Evolutionary conservation across 257 asterid genomes (phyloP).

Genomic region (Salvia rosmarinus): DNA sequence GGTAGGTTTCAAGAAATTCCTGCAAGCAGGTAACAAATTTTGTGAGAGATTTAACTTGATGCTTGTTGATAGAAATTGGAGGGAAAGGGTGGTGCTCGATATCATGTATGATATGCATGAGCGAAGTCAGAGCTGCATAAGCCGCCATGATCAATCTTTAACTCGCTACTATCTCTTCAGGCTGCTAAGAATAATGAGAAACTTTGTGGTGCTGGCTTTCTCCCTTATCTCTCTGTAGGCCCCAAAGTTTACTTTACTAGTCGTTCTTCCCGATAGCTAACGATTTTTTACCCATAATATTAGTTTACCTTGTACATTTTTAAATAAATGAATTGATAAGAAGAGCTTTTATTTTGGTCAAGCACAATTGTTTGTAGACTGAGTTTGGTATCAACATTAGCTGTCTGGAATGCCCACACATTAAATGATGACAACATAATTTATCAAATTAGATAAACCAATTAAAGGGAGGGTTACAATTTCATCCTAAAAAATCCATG

Average conservation of each 20-base stretch:
- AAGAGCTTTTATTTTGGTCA: too few species aligned
- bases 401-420: background rate
- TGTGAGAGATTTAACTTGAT: constrained; percentile 14
- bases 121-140: constrained; percentile 27
- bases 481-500: background rate
- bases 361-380: too few species aligned
- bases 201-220: too few species aligned
- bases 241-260: too few species aligned
- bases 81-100: constrained; percentile 5
- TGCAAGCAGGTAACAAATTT: background rate
- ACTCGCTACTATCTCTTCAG: too few species aligned
- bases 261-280: too few species aligned
- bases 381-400: too few species aligned
- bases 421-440: background rate
- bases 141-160: background rate
- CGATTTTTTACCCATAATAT: too few species aligned
- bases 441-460: constrained; percentile 6
- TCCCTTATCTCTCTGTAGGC: too few species aligned
- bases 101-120: background rate
- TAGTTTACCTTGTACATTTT: too few species aligned
- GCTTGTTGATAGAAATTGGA: background rate
- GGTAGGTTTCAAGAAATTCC: background rate
- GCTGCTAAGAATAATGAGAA: too few species aligned
- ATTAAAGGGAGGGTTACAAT: background rate
- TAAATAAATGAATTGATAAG: too few species aligned